Evolutionary conservation across 768 basidiomycete genomes (phyloP).

Genomic region (Multifurca ochricompacta): DNA sequence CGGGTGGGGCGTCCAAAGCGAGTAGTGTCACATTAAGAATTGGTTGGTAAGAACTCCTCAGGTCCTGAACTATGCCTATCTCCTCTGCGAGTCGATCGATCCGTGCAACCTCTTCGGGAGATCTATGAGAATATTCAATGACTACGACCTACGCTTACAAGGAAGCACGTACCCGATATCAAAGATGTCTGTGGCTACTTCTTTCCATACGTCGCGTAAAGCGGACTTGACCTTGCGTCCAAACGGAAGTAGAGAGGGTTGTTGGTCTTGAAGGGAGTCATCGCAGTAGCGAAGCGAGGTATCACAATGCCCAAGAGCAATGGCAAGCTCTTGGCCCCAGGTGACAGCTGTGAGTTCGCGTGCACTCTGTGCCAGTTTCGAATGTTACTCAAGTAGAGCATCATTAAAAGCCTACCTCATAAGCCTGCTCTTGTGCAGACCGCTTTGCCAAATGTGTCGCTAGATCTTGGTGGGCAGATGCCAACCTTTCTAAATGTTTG

Average conservation of each 20-base stretch:
- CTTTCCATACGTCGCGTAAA: conserved; percentile 68
- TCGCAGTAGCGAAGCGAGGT: conserved; percentile 39
- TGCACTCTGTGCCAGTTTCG: conserved; percentile 53
- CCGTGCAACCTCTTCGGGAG: conserved; percentile 60
- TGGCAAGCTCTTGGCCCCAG: conserved; percentile 79
- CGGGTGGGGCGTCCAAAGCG: conserved; percentile 76
- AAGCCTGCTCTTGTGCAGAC: conserved; percentile 72
- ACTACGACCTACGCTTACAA: background rate
- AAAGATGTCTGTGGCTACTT: conserved; percentile 63
- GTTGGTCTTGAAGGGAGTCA: conserved; percentile 24
- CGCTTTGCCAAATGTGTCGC: conserved; percentile 60
- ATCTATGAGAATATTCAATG: conserved; percentile 31
- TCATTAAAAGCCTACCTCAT: conserved; percentile 48
- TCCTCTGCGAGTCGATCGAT: conserved; percentile 67
- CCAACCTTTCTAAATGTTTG: conserved; percentile 48
- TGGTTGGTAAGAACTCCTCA: conserved; percentile 76
- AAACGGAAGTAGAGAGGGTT: conserved; percentile 37
- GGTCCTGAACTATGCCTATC: conserved; percentile 65
- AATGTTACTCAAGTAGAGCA: conserved; percentile 1
- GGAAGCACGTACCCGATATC: conserved; percentile 57
- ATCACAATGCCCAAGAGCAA: conserved; percentile 52
- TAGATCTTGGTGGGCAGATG: conserved; percentile 57
- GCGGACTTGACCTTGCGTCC: conserved; percentile 53
- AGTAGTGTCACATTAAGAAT: conserved; percentile 73
- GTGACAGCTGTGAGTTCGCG: conserved; percentile 72